Base-by-base conservation (phyloP, 140 eudicot species). In the Erigeron philadelphicus region DNA sequence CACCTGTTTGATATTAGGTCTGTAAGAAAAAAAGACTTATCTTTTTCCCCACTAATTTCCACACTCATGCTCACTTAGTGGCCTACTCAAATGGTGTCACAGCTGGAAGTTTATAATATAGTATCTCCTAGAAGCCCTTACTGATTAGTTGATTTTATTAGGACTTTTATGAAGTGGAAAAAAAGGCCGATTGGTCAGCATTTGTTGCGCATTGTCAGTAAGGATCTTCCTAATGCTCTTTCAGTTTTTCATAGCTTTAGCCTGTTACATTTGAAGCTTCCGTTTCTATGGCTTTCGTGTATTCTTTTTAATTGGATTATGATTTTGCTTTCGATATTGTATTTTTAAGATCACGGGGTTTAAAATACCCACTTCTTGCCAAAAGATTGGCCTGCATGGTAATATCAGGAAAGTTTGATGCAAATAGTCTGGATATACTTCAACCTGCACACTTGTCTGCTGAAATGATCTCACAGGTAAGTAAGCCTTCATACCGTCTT, bases 331-430 rank as follows among this genome's bases (percentile, higher is more conserved):
- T 43, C 52, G n/a, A 46, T 65, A 1, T 67, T n/a, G 13, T 21
- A 16, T 46, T 21, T 17, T 81, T 67, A 75, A 93, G 98, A 80
- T 50, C 47, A 54, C 78, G 71, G 58, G 96, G 87, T 62, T 74
- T 93, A 70, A 93, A 93, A 64, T 89, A 89, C 68, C 98, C 98
- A 5, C 85, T 93, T 69, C 81, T 93, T 25, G 95, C 82, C 50
- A 93, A 87, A 81, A 75, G 98, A 56, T 68, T 93, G 73, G 95
- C 98, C 60, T 93, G 98, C 82, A 86, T 84, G 93, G 89, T 83
- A 54, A 72, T 87, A 56, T 77, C 96, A 31, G 96, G 96, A 66
- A 72, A 25, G 55, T 72, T 83, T 47, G 50, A 88, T 59, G 66
- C 89, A 68, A 82, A 75, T 53, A 48, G 72, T 77, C 75, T 93